Base-by-base conservation (phyloP, 768 basidiomycete species). In the Lactarius sanguifluus region DNA sequence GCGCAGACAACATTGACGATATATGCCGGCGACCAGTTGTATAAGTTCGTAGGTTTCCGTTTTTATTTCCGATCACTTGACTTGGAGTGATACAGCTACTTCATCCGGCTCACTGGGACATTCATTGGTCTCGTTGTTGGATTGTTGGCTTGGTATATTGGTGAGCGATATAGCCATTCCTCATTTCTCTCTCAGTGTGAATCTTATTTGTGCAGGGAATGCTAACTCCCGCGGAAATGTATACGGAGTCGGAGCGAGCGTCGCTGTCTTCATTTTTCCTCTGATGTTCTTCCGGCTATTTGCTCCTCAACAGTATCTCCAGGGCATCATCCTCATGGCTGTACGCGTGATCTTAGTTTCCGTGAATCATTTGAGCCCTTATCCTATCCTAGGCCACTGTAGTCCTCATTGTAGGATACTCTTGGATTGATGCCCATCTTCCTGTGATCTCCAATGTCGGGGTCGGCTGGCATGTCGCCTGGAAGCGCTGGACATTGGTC, bases 21-120 rank as follows among this genome's bases (percentile, higher is more conserved):
- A 41, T 86, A 81, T 70, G 79, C 81, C 3, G 83, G 84, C 10
- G 85, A 87, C 72, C 86, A 87, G 71, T 79, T 86, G 6, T 81
- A 72, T 73, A 82, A 81, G 81, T 81, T 59, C 32, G 76, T 70
- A 9, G 7, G n/a, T 55, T 5, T 23, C 41, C 18, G 7, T n/a
- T 8, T 41, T 38, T 10, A 38, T 55, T n/a, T n/a, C 50, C 45
- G 16, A 54, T 54, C 30, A 43, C 25, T 30, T 45, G 34, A 71
- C 20, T 70, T 8, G 20, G 5, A 16, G 38, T 41, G 60, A 10
- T 52, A 57, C 8, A 79, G 80, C 43, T 83, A 83, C 69, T 64
- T 83, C 45, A 70, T 80, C 2, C 80, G 84, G 8, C 62, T 85
- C 4, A 65, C 72, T 4, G 85, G 83, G 1, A 86, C 85, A 1